Conservation (phyloP, 805 yeast species). For the Scheffersomyces lignosus region DNA sequence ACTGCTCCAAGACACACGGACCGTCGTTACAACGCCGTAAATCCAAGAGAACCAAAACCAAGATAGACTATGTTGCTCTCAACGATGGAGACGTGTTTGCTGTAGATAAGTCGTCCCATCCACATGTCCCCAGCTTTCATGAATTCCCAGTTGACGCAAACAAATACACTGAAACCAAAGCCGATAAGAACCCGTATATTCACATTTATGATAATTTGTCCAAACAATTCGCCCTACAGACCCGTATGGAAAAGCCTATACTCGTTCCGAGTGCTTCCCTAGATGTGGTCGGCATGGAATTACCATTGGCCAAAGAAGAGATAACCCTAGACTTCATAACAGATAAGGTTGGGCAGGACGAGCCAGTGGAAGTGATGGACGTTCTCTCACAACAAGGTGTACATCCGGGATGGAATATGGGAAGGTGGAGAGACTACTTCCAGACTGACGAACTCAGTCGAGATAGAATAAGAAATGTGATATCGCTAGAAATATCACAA, state of each 20-base stretch:
- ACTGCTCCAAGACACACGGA: constrained; percentile 48
- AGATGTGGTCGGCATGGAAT: constrained; percentile 43
- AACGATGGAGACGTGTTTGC: constrained; percentile 66
- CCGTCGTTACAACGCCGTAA: constrained; percentile 50
- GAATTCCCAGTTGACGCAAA: constrained; percentile 27
- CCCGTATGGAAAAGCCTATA: constrained; percentile 45
- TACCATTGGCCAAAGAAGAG: constrained; percentile 44
- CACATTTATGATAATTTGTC: constrained; percentile 37
- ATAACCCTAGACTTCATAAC: constrained; percentile 59
- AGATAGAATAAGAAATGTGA: constrained; percentile 74
- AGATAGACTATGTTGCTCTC: constrained; percentile 76
- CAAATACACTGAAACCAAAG: constrained; percentile 10
- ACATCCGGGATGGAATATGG: constrained; percentile 65
- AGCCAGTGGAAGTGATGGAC: constrained; percentile 81
- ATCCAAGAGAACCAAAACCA: constrained; percentile 53
- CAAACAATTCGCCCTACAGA: constrained; percentile 30
- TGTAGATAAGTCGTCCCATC: constrained; percentile 46
- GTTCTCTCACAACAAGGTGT: constrained; percentile 74
- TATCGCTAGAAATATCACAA: constrained; percentile 74
- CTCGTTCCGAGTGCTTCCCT: constrained; percentile 35
- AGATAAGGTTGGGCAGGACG: constrained; percentile 59
- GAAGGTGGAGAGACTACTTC: constrained; percentile 75
- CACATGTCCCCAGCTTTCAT: constrained; percentile 47
- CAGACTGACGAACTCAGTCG: constrained; percentile 42
- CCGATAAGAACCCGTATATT: constrained; percentile 14